Evolutionary conservation across 768 basidiomycete species (phyloP).

Genomic region (Bullera alba): DNA sequence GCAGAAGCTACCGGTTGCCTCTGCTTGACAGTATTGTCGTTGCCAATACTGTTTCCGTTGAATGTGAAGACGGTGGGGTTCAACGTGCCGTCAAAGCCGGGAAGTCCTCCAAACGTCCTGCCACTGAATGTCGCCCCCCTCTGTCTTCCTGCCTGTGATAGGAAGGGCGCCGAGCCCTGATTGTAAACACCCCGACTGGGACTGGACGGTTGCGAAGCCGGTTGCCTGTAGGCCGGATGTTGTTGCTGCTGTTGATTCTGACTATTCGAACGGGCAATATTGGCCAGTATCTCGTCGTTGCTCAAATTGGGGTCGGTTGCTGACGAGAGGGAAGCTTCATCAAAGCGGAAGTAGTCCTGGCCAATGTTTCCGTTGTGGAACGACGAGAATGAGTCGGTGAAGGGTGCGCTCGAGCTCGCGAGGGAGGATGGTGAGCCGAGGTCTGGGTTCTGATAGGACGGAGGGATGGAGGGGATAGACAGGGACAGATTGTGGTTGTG

Average conservation of each 20-base stretch:
- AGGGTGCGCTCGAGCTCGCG: conserved; percentile 23
- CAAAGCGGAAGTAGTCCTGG: conserved; percentile 33
- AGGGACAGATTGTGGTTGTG: conserved; percentile 32
- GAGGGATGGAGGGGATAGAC: conserved; percentile 22
- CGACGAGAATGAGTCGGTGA: conserved; percentile 26
- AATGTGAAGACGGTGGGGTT: conserved; percentile 6
- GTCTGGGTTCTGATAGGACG: conserved; percentile 8
- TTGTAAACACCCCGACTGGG: conserved; percentile 30
- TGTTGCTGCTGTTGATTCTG: conserved; percentile 7
- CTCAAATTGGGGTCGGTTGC: conserved; percentile 13
- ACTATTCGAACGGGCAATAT: too few species aligned
- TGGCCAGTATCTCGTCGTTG: conserved; percentile 4
- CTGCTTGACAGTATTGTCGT: neutral
- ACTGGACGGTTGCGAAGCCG: conserved; percentile 39
- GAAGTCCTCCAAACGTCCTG: conserved; percentile 1
- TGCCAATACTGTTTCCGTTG: too few species aligned
- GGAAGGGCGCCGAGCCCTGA: conserved; percentile 20
- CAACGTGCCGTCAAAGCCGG: conserved; percentile 10
- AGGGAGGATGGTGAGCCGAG: conserved; percentile 23
- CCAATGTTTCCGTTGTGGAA: conserved; percentile 16
- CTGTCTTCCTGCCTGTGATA: conserved; percentile 30
- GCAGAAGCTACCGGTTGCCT: conserved; percentile 7
- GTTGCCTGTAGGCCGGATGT: conserved; percentile 25
- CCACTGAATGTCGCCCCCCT: conserved; percentile 42
- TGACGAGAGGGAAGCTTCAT: conserved; percentile 18